Evolutionary conservation across 148 eudicot species (phyloP), one percentile per base, ranked within the genome.

Genomic region (Cornus kousa): DNA sequence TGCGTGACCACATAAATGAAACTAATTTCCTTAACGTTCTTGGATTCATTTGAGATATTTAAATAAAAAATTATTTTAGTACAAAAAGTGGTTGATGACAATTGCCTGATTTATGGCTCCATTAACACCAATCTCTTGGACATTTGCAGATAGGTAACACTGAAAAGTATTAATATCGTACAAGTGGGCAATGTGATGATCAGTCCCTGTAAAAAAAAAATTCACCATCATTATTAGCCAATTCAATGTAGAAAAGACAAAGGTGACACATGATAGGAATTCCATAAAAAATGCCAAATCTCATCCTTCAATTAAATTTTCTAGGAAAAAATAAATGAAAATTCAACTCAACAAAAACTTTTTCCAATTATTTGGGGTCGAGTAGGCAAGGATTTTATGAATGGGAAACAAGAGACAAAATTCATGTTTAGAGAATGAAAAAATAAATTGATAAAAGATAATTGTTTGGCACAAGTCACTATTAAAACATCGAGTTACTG

Each of bases 71-170:
- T 23, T 20, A n/a, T 7, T 13, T 4, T 9, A 4, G 23, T 62
- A 24, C 4, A 62, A 72, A 72, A 3, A 22, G 59, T 48, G 35
- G 62, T 69, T 48, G 67, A 3, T 31, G 11, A 66, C 46, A 53
- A n/a, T 83, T 83, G 88, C 98, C 87, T 94, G 97, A 85, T 94
- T 94, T 80, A 94, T 90, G 74, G 91, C 93, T 75, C 89, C 93
- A 77, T 86, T 86, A 55, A 74, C 81, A 82, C 87, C 88, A 64
- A 88, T 72, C 65, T 90, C 97, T 71, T 85, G 91, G 65, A 84
- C 82, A 82, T 85, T 83, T 79, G 91, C 84, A 69, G 98, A 86
- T 74, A 94, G 82, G 83, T 89, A 94, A 78, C 97, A 94, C 78
- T 94, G 92, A 70, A 90, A 94, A 70, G 98, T 92, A 74, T 88